Evolutionary conservation across 2,329 filamentous ascomycete genomes (phyloP), one percentile per base, ranked within the genome.

Genomic region (Cylindrodendrum hubeiense): DNA sequence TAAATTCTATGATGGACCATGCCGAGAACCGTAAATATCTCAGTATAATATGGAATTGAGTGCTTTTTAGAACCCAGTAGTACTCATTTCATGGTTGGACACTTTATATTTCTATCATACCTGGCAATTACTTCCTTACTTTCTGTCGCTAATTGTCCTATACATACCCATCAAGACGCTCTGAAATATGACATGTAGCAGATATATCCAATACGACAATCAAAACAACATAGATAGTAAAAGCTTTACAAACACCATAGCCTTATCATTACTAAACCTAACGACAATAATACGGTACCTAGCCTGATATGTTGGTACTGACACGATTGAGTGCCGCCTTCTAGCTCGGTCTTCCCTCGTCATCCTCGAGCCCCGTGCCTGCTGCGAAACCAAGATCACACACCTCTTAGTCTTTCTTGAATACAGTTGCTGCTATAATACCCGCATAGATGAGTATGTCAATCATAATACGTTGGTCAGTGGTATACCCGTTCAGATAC

Each of bases 391-490:
- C 85, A 66, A 92, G 71, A 66, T 91, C 87, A 30, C 89, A 81
- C 4, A 90, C 83, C 55, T 87, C 74, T 87, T 87, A 91, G 69
- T 90, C 87, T 73, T 91, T 88, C 44, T 85, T 81, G 5, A 90
- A 81, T 0, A 89, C 87, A 24, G 91, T 83, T 0, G 84, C 90
- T 1, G 86, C 82, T 3, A 79, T 74, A 0, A 91, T 89, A 2
- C 89, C 89, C 0, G 89, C 89, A 7, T 84, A 83, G 0, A 90
- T 69, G 1, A 92, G 82, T 13, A 73, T 76, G 66, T 91, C 88
- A 5, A 90, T 79, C 0, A 84, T 84, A 1, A 89, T 91, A 26
- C 89, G 70, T 91, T 90, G 1, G 89, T 90, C 0, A 92, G 81
- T 1, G 90, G 90, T 5, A 90, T 89, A 2, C 90, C 90, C 0